These are phyloP conservation scores for Jaapia argillacea DNA, from an alignment of 768 basidiomycete genomes.

Conservation along the genomic window DNA sequence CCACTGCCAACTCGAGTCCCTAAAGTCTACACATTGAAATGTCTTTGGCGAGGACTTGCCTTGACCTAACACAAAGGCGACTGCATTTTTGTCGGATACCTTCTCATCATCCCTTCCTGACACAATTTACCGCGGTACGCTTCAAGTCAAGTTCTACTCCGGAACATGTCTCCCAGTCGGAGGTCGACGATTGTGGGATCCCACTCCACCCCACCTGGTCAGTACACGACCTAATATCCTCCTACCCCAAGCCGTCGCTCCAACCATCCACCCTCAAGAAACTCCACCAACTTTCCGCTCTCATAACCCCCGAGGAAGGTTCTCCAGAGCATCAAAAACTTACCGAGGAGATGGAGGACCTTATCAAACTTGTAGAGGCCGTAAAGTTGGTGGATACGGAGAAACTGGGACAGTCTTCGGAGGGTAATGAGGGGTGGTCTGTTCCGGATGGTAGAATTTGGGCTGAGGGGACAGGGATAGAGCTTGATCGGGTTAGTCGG, in stretches of 20 bases:
- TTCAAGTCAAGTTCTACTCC: too few relatives aligned
- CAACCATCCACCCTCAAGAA: constrained; percentile 45
- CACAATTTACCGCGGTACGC: too few relatives aligned
- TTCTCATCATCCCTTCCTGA: too few relatives aligned
- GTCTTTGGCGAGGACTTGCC: too few relatives aligned
- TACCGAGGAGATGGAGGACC: constrained; percentile 54
- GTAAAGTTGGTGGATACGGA: constrained; percentile 50
- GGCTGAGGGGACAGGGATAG: constrained; percentile 28
- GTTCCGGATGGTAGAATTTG: constrained; percentile 33
- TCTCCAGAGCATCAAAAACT: constrained; percentile 41
- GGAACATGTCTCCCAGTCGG: too few relatives aligned
- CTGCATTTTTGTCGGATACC: too few relatives aligned
- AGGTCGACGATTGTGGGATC: constrained; percentile 51
- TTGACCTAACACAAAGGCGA: too few relatives aligned
- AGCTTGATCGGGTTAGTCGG: constrained; percentile 9
- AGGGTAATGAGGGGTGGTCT: constrained; percentile 5
- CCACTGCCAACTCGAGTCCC: too few relatives aligned
- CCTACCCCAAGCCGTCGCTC: constrained; percentile 62
- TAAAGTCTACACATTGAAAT: too few relatives aligned
- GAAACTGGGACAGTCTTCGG: constrained; percentile 14
- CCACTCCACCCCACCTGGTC: constrained; percentile 72
- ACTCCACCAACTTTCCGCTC: constrained; percentile 65
- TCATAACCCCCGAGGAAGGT: constrained; percentile 52
- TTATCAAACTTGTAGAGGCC: constrained; percentile 73
- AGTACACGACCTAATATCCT: constrained; percentile 63